Evolutionary conservation across 179 eudicot species (phyloP).

Genomic region (Silene vulgaris): DNA sequence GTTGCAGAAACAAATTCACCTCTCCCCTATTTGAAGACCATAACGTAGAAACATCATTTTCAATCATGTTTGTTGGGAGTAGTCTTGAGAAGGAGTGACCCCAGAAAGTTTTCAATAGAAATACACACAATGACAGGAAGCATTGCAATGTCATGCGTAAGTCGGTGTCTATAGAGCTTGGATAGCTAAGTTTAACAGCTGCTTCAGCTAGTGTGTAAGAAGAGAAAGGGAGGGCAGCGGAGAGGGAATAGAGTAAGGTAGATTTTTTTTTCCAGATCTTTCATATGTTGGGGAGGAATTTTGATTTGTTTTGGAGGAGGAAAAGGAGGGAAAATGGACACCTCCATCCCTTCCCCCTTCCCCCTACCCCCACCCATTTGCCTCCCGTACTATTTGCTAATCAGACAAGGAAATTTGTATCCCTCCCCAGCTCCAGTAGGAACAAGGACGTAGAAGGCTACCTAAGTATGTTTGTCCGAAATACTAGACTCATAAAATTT

Average conservation of each 20-base stretch:
- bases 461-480: not conserved
- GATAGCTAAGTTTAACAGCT: not conserved
- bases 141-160: not conserved
- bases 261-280: too few relatives aligned
- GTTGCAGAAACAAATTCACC: not conserved
- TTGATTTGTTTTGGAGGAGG: too few relatives aligned
- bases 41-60: not conserved
- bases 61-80: not conserved
- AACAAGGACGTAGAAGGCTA: not conserved
- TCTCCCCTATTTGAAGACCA: not conserved
- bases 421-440: not conserved
- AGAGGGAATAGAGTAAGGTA: too few relatives aligned
- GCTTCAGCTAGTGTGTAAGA: not conserved
- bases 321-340: too few relatives aligned
- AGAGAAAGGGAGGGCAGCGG: too few relatives aligned
- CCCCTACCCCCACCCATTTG: not conserved
- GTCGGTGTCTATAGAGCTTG: not conserved
- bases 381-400: not conserved
- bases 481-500: not conserved
- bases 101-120: not conserved
- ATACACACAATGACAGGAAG: not conserved
- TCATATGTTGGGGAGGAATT: too few relatives aligned
- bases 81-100: constrained; percentile 3
- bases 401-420: not conserved
- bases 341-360: not conserved